Evolutionary conservation across 2,329 filamentous ascomycete genomes (phyloP), one percentile per base, ranked within the genome.

Genomic region (Diaporthe amygdali): DNA sequence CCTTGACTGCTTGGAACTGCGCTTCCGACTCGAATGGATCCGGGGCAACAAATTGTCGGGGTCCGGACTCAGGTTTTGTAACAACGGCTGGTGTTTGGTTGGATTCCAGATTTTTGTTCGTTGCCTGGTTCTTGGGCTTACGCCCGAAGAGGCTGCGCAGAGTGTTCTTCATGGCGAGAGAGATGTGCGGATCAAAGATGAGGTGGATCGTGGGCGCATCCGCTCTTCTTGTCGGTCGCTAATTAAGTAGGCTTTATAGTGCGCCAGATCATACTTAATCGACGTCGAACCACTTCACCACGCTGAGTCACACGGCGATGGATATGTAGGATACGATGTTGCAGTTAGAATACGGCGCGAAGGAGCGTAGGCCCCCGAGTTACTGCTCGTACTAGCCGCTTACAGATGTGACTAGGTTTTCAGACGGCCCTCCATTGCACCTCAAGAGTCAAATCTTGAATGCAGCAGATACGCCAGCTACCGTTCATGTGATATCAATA

Each of bases 21-120:
- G 25, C 56, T 20, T 61, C 56, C 15, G 56, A 61, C 32, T 61
- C 56, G 20, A 61, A 61, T 46, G 56, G 56, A 46, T 61, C 56
- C 1, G 56, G 56, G 6, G 56, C 56, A 27, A 61, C 25, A 17
- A 61, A 22, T 46, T 61, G 56, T 14, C 27, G 56, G 2, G 56
- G 55, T 8, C 22, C 37, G 10, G 55, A 17, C 5, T 22, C 56
- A 8, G 15, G 3, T 5, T 22, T 9, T 30, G 56, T 14, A 14
- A 22, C 17, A 15, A 2, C 32, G 39, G 39, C 55, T 46, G 10
- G 25, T 15, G 20, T 46, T 12, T 44, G 37, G 39, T 5, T 22
- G 25, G 56, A 22, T 2, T n/a, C 22, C 56, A 2, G 56, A 15
- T 32, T 27, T 32, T 37, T 25, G 4, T n/a, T 30, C 9, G 15